These are phyloP conservation scores for Incumbomyces lentus DNA, from an alignment of 2,329 filamentous ascomycete species.

Conservation along the genomic window DNA sequence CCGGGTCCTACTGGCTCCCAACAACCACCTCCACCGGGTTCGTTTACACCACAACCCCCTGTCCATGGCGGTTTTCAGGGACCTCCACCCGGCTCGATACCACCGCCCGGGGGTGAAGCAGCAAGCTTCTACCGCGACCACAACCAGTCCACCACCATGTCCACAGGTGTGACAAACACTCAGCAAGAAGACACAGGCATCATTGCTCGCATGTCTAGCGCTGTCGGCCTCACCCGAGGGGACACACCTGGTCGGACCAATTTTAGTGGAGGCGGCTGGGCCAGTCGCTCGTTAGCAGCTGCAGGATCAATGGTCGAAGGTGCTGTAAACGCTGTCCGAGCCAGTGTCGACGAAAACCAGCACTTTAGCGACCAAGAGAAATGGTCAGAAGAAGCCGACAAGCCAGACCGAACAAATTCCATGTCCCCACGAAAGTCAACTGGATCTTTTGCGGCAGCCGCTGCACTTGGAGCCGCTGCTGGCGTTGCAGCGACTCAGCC, in stretches of 20 bases:
- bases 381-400: conserved; percentile 83
- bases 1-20: conserved; percentile 7
- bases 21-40: conserved; percentile 21
- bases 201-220: conserved; percentile 68
- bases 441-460: neutral
- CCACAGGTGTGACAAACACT: conserved; percentile 27
- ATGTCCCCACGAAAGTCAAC: conserved; percentile 2
- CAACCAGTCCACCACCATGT: conserved; percentile 27
- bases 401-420: conserved; percentile 35
- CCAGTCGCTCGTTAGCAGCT: conserved; percentile 49
- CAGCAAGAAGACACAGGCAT: conserved; percentile 47
- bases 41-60: conserved; percentile 12
- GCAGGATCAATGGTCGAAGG: conserved; percentile 74
- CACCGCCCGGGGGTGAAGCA: conserved; percentile 22
- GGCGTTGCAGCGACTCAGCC: conserved; percentile 5
- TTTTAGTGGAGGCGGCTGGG: conserved; percentile 54
- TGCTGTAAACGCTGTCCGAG: conserved; percentile 61
- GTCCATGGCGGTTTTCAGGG: conserved; percentile 12
- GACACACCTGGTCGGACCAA: conserved; percentile 80
- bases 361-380: conserved; percentile 77
- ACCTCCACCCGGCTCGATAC: conserved; percentile 17
- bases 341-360: conserved; percentile 65
- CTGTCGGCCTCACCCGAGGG: conserved; percentile 46
- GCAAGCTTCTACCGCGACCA: conserved; percentile 9
- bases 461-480: neutral